Percentiles rank a stretch among this genome's conserved stretches.
Evolutionary conservation across 257 asterid genomes (phyloP).

Genomic region (Schizonepeta tenuifolia): DNA sequence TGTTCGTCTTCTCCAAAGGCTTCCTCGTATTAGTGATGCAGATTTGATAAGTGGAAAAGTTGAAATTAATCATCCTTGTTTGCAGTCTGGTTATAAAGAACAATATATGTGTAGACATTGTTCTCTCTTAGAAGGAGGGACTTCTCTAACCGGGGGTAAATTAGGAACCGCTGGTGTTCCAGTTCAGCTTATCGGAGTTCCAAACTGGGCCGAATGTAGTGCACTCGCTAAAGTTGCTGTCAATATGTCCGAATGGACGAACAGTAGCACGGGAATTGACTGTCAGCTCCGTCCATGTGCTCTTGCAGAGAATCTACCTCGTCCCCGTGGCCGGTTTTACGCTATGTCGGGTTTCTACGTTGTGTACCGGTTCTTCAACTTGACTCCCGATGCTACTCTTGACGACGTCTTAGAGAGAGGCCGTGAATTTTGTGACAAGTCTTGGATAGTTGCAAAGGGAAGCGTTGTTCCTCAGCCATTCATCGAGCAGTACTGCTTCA

Average conservation of each 20-base stretch:
- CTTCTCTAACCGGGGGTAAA: slow-evolving; percentile 38
- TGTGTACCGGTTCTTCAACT: slow-evolving; percentile 76
- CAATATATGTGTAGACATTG: slow-evolving; percentile 70
- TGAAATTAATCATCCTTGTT: slow-evolving; percentile 86
- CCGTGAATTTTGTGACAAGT: slow-evolving; percentile 66
- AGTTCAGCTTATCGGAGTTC: slow-evolving; percentile 72
- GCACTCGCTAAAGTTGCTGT: slow-evolving; percentile 77
- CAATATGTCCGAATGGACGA: slow-evolving; percentile 85
- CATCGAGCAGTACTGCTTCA: slow-evolving; percentile 94
- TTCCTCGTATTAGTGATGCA: slow-evolving; percentile 54
- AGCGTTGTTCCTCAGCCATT: slow-evolving; percentile 94
- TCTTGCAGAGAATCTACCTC: slow-evolving; percentile 67
- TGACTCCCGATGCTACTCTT: slow-evolving; percentile 64
- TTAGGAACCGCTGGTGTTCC: slow-evolving; percentile 54
- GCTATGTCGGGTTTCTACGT: slow-evolving; percentile 95
- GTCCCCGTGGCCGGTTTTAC: slow-evolving; percentile 78
- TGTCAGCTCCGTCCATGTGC: slow-evolving; percentile 90
- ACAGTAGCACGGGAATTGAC: slow-evolving; percentile 57
- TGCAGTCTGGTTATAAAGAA: slow-evolving; percentile 82
- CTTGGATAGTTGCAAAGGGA: slow-evolving; percentile 75
- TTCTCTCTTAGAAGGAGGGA: slow-evolving; percentile 49
- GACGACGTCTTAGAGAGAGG: slow-evolving; percentile 81
- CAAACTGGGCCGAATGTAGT: slow-evolving; percentile 87
- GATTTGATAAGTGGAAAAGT: slow-evolving; percentile 64
- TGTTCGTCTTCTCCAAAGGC: slow-evolving; percentile 63